Evolutionary conservation across 2,329 filamentous ascomycete genomes (phyloP).

Genomic region (Pyricularia grisea): DNA sequence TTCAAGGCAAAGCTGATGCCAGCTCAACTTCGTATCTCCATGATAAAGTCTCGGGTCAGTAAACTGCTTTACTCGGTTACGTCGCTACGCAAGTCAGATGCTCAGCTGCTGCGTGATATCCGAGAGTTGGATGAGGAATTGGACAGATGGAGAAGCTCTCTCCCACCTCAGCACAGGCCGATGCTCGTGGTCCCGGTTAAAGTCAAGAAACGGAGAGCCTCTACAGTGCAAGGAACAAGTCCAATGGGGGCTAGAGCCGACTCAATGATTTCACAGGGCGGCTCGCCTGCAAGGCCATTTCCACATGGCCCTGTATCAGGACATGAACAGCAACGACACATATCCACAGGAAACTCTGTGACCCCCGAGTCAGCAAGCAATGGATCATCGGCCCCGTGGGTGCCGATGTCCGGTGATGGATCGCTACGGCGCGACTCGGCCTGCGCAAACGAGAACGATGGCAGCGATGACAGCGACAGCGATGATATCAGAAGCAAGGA

Average conservation of each 20-base stretch:
- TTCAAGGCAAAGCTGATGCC: slow-evolving; percentile 4
- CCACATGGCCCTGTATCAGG: not conserved
- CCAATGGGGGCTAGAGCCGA: slow-evolving; percentile 6
- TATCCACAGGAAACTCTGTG: no score
- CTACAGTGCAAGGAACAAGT: not conserved
- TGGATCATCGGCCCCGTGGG: not conserved
- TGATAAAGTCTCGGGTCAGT: slow-evolving; percentile 41
- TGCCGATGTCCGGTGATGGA: not conserved
- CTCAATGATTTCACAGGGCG: not conserved
- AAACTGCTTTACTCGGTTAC: slow-evolving; percentile 36
- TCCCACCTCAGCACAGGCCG: slow-evolving; percentile 35
- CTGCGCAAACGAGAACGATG: not conserved
- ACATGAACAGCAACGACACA: not conserved
- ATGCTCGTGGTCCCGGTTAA: slow-evolving; percentile 18
- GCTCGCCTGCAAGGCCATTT: not conserved
- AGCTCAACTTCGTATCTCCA: slow-evolving; percentile 24
- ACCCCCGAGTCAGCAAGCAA: not conserved
- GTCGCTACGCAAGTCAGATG: slow-evolving; percentile 37
- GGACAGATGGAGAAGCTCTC: slow-evolving; percentile 41
- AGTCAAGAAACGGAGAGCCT: not conserved
- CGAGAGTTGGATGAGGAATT: slow-evolving; percentile 47
- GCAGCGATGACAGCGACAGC: slow-evolving; percentile 2
- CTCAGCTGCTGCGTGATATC: slow-evolving; percentile 43
- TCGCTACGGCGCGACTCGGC: not conserved
- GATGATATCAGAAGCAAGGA: slow-evolving; percentile 28